Conservation (phyloP, 371 early-diverging fungal genomes). For the Mucor sp. region DNA sequence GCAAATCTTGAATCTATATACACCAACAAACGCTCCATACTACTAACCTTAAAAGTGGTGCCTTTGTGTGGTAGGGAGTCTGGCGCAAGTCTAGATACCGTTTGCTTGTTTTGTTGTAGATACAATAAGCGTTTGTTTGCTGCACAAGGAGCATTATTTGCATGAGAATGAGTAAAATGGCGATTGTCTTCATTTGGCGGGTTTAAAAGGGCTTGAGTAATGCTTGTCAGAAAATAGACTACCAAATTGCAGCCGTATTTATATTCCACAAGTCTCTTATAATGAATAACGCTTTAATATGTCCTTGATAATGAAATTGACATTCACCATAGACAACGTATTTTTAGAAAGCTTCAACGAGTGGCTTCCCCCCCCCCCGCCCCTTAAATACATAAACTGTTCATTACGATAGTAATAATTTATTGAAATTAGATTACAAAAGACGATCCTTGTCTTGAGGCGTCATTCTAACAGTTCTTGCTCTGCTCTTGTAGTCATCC, state of each 20-base stretch:
- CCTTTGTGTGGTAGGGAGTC: background rate
- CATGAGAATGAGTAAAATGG: background rate
- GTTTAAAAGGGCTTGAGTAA: no score
- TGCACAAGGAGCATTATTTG: background rate
- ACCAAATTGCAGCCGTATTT: background rate
- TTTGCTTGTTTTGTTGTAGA: background rate
- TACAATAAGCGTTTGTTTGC: background rate
- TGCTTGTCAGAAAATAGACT: background rate
- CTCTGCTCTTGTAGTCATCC: constrained; percentile 80
- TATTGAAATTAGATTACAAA: constrained; percentile 21
- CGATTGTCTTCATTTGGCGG: background rate
- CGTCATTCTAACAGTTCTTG: constrained; percentile 36
- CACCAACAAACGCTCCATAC: background rate
- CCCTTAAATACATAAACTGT: background rate
- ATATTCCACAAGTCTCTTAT: background rate
- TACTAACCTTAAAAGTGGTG: background rate
- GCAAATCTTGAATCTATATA: no score
- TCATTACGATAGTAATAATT: no score
- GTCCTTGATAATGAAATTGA: background rate
- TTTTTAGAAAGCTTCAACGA: background rate
- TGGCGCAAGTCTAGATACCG: background rate
- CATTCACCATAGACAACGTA: background rate
- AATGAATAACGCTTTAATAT: background rate
- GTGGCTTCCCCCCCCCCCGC: background rate
- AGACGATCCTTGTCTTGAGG: constrained; percentile 44